Base-by-base conservation (phyloP, 2,329 filamentous ascomycete species). In the Botryotinia convoluta region DNA sequence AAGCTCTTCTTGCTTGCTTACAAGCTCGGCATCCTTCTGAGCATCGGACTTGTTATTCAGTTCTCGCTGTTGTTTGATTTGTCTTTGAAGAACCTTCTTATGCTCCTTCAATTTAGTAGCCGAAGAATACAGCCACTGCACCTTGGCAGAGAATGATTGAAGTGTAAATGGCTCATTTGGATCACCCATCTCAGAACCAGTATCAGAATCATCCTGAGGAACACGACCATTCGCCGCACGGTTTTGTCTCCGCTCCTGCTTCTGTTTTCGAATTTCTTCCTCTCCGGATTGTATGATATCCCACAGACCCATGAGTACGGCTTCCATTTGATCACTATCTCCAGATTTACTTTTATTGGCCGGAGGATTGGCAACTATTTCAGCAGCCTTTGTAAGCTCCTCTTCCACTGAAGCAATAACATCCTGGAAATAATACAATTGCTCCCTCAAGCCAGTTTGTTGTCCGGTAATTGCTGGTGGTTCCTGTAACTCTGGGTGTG, bases 31-130 rank as follows among this genome's bases (percentile, higher is more conserved):
- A 77, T 92, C 91, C 79, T 91, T 89, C 74, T 91, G 87, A 32
- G 88, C 86, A 77, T 97, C 94, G 1, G 93, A 94, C 80, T 95
- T 95, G 84, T 87, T 94, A 83, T 97, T 97, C 73, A 98, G 87
- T 80, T 97, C 94, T 74, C 95, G 92, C 83, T 98, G 95, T 81
- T 98, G 95, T 83, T 97, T 95, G 79, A 98, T 95, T 81, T 98
- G 95, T 61, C 94, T 90, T 79, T 95, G 92, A 14, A 98, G 87
- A 35, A 97, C 95, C 67, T 90, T 89, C 81, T 97, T 97, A 81
- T 98, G 95, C 78, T 97, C 93, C 75, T 93, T 91, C 51, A 98
- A 85, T 32, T 89, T 89, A 29, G 91, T 92, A n/a, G 93, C 89
- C 74, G 93, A 92, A 59, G 87, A 86, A 80, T 94, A 93, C 7